phyloP scores from a whole-genome alignment of 1,284 basidiomycete species.

The Sanghuangporus baumii region DNA sequence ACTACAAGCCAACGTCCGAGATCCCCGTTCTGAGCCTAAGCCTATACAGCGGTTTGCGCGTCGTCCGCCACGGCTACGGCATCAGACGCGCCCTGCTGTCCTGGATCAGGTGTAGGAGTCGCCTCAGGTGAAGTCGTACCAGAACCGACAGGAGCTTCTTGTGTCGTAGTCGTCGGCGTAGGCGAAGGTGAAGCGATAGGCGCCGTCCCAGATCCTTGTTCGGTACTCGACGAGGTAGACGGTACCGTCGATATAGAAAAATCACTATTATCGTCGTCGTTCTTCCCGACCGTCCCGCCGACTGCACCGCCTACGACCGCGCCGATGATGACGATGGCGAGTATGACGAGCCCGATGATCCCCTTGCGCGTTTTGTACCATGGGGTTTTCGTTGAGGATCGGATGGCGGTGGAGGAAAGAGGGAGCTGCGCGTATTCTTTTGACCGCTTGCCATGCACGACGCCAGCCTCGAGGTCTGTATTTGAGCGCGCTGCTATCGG shows the following conservation, averaged over 20 bases:
- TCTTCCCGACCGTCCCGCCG: constrained; percentile 36
- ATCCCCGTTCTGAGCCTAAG: too few relatives aligned
- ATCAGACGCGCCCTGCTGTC: too few relatives aligned
- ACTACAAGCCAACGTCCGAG: too few relatives aligned
- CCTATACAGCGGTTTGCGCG: too few relatives aligned
- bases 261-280: not conserved
- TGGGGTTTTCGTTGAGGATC: constrained; percentile 18
- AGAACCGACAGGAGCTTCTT: not conserved
- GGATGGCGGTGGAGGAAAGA: not conserved
- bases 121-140: too few relatives aligned
- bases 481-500: constrained; percentile 18
- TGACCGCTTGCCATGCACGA: constrained; percentile 4
- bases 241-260: not conserved
- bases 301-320: constrained; percentile 59
- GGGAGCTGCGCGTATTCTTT: constrained; percentile 13
- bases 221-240: not conserved
- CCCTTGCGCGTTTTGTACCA: constrained; percentile 33
- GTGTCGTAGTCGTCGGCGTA: not conserved
- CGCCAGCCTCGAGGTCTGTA: constrained; percentile 28
- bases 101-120: too few relatives aligned
- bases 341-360: constrained; percentile 32
- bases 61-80: too few relatives aligned
- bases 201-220: not conserved
- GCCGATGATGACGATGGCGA: constrained; percentile 39
- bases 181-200: not conserved